Conservation (phyloP, 106 monocot genomes). For the Platanthera zijinensis region DNA sequence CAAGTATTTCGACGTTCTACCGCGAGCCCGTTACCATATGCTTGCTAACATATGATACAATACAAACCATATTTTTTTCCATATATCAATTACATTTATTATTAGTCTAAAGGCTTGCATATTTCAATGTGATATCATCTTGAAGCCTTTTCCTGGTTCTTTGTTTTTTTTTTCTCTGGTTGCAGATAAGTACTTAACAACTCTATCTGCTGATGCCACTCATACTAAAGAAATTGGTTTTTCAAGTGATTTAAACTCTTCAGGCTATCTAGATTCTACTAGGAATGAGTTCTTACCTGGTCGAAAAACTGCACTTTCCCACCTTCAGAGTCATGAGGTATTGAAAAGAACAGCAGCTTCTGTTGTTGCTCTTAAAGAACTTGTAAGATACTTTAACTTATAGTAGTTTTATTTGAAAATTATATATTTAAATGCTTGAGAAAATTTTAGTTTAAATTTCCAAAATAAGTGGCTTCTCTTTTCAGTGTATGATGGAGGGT, state of each 20-base stretch:
- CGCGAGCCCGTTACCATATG: neutral
- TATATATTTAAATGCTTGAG: neutral
- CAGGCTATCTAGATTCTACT: conserved; percentile 24
- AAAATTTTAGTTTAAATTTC: neutral
- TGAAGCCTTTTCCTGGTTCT: neutral
- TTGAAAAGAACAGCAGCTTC: conserved; percentile 26
- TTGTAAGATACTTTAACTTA: conserved; percentile 29
- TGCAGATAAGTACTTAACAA: conserved; percentile 79
- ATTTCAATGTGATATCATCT: neutral
- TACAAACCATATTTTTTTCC: neutral
- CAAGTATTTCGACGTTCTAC: too few species aligned
- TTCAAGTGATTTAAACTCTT: conserved; percentile 29
- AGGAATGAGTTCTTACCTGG: conserved; percentile 33
- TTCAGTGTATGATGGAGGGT: conserved; percentile 63
- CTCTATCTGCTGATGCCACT: conserved; percentile 21
- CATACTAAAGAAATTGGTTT: conserved; percentile 51
- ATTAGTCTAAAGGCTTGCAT: neutral
- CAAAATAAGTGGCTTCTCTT: neutral
- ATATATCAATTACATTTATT: neutral
- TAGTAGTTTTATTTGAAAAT: neutral
- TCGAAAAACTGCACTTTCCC: conserved; percentile 23
- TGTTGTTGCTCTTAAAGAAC: conserved; percentile 63
- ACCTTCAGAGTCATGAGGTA: conserved; percentile 23
- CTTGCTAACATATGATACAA: neutral
- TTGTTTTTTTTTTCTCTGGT: conserved; percentile 5